Evolutionary conservation across 108 stramenopile species (phyloP), one percentile per base, ranked within the genome.

Genomic region (Cyclotella kingstonii): DNA sequence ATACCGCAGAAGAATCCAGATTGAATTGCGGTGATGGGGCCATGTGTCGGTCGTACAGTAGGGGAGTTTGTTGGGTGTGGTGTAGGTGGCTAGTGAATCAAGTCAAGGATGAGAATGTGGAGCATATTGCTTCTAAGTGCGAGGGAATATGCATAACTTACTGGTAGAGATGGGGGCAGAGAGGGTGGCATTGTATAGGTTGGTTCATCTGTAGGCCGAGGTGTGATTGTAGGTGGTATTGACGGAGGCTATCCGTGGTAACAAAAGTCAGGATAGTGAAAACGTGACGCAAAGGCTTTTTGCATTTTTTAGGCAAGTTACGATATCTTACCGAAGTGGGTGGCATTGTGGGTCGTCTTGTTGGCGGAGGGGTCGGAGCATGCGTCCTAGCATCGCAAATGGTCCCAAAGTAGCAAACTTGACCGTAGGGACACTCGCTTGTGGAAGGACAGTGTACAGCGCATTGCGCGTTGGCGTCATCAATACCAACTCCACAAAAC

Each of bases 401-500:
- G 0, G 65, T 64, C 17, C 65, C 65, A 49, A 66, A 60, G 33
- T 57, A 66, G 35, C 72, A 73, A 47, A 75, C 38, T 22, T 73
- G 57, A 4, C 72, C 72, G 17, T 47, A 28, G 15, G 70, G 61
- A 57, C 66, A 76, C 23, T 48, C 60, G 25, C 33, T 44, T 19
- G 60, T 54, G 14, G 39, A 57, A 27, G 66, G 66, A 45, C 74
- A 68, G 33, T 67, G 66, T 7, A 54, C 28, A 6, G 26, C 54
- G 31, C 74, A 76, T 23, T 41, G 5, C 2, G 4, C 40, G 39
- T 68, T 63, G 11, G 74, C 65, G 11, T 68, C 61, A 11, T 57
- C 33, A 28, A 67, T 41, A 3, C 61, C 61, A 4, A 29, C 39
- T 14, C 74, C 74, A 42, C 74, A 76, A 41, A 35, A 76, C 74